Conservation (phyloP, 768 basidiomycete species). For the button mushroom (Agaricus bisporus) region DNA sequence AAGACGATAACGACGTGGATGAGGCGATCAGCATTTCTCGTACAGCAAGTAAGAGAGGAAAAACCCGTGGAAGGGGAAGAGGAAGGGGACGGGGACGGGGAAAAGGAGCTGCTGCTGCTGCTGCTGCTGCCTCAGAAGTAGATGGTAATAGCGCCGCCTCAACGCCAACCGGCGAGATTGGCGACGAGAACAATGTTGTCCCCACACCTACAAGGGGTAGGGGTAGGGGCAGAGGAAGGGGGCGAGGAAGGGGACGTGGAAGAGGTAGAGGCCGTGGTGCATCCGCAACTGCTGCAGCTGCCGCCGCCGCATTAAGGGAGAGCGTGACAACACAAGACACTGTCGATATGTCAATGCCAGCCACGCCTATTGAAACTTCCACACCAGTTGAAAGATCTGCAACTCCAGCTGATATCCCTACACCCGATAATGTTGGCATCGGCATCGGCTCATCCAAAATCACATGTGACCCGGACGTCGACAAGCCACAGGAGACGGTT, state of each 20-base stretch:
- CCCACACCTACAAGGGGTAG: slow-evolving; percentile 22
- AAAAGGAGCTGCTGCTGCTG: slow-evolving; percentile 9
- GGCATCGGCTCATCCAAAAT: not conserved
- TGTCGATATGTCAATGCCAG: slow-evolving; percentile 9
- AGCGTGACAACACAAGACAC: slow-evolving; percentile 12
- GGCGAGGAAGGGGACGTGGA: slow-evolving; percentile 30
- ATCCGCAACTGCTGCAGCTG: slow-evolving; percentile 13
- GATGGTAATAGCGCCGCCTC: slow-evolving; percentile 13
- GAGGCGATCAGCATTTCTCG: slow-evolving; percentile 18
- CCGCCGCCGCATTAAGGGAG: slow-evolving; percentile 14
- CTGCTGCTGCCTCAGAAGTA: slow-evolving; percentile 6
- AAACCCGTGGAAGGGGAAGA: slow-evolving; percentile 18
- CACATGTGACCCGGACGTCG: not conserved
- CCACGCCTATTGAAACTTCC: slow-evolving; percentile 26
- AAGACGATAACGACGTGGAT: slow-evolving; percentile 58
- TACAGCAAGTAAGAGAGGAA: slow-evolving; percentile 22
- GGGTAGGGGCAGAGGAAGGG: slow-evolving; percentile 26
- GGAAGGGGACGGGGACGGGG: slow-evolving; percentile 13
- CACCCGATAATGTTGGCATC: not conserved
- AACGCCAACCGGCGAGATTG: slow-evolving; percentile 15
- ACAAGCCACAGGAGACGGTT: not conserved
- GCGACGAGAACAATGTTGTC: slow-evolving; percentile 14
- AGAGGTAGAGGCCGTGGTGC: slow-evolving; percentile 23
- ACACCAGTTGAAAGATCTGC: slow-evolving; percentile 22
- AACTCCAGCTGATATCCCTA: slow-evolving; percentile 13